Percentiles rank a stretch among this genome's conserved stretches.
Evolutionary conservation across 2,329 filamentous ascomycete species (phyloP).

Genomic region (Colletotrichum incanum): DNA sequence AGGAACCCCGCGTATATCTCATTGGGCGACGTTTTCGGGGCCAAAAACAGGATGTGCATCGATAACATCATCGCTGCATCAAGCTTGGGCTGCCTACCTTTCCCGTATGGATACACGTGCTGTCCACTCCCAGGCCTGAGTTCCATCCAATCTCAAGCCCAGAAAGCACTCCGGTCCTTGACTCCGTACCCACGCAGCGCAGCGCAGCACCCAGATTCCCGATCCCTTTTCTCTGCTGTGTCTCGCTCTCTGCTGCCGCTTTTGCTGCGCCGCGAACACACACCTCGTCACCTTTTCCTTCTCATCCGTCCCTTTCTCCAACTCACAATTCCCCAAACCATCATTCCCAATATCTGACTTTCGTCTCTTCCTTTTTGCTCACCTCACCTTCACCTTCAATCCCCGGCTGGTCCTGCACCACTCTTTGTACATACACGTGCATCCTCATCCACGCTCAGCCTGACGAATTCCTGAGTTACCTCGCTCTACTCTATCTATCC

Average conservation of each 20-base stretch:
- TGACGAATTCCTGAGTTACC: conserved; percentile 15
- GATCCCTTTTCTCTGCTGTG: conserved; percentile 6
- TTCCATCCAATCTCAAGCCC: not conserved
- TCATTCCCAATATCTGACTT: conserved; percentile 29
- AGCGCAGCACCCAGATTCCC: not conserved
- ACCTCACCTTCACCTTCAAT: conserved; percentile 2
- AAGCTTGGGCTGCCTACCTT: conserved; percentile 19
- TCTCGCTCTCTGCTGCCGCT: not conserved
- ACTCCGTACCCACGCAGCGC: not conserved
- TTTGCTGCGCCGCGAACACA: not conserved
- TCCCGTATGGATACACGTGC: conserved; percentile 9
- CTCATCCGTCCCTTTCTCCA: conserved; percentile 3
- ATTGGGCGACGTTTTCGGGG: conserved; percentile 37
- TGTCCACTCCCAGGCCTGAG: conserved; percentile 6
- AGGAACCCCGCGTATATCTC: conserved; percentile 34
- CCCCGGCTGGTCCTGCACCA: conserved; percentile 12
- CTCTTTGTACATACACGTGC: conserved; percentile 2
- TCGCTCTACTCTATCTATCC: not conserved
- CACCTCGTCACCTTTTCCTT: not conserved
- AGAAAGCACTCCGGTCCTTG: not conserved
- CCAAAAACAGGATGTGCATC: conserved; percentile 40
- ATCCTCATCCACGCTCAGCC: not conserved
- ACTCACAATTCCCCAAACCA: conserved; percentile 8
- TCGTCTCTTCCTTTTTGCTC: not conserved
- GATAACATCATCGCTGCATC: conserved; percentile 44